Evolutionary conservation across 306 rosid genomes (phyloP).

Genomic region (Castanea mollissima): DNA sequence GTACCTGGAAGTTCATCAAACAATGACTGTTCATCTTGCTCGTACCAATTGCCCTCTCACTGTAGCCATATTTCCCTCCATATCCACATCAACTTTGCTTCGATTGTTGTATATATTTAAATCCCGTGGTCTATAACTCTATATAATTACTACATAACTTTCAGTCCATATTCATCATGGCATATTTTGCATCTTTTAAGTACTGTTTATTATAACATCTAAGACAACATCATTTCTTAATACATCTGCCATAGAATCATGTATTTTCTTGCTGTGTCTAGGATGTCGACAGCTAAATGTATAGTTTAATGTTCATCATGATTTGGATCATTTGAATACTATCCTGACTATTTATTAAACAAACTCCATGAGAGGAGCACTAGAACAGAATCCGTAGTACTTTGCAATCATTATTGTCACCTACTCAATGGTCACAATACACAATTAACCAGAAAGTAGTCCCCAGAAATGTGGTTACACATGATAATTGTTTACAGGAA

Average conservation of each 20-base stretch:
- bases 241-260: slow-evolving; percentile 3
- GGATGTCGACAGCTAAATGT: not conserved
- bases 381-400: slow-evolving; percentile 27
- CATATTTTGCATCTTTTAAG: slow-evolving; percentile 4
- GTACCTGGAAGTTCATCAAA: not conserved
- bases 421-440: slow-evolving; percentile 16
- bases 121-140: slow-evolving; percentile 2
- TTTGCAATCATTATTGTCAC: slow-evolving; percentile 32
- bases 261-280: not conserved
- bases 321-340: slow-evolving; percentile 7
- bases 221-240: slow-evolving; percentile 7
- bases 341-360: not conserved
- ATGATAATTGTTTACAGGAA: slow-evolving; percentile 4
- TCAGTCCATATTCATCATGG: not conserved
- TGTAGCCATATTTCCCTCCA: not conserved
- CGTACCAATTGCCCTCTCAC: not conserved
- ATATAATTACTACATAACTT: not conserved
- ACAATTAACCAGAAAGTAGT: slow-evolving; percentile 17
- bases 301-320: slow-evolving; percentile 18
- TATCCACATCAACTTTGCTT: not conserved
- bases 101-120: not conserved
- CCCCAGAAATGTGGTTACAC: slow-evolving; percentile 21
- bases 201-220: slow-evolving; percentile 2
- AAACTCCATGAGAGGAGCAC: not conserved
- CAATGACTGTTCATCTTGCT: not conserved